Evolutionary conservation across 164 flowering plant genomes (phyloP).

Genomic region (Protea cynaroides): DNA sequence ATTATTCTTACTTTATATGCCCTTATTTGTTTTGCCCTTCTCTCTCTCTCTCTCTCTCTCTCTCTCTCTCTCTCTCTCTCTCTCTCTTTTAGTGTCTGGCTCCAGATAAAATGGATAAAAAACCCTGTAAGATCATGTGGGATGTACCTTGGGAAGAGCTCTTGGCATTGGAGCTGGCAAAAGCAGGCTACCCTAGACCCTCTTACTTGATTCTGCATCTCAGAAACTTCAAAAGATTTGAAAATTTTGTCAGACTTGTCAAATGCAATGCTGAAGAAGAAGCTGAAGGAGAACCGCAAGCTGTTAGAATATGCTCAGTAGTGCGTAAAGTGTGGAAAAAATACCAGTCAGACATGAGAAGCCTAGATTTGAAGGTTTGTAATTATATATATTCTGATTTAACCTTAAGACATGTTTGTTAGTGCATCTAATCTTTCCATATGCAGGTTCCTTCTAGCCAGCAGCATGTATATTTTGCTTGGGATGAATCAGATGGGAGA

Average conservation of each 20-base stretch:
- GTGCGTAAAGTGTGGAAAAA: slow-evolving; percentile 77
- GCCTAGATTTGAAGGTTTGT: slow-evolving; percentile 54
- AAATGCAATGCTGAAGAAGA: slow-evolving; percentile 66
- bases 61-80: background rate
- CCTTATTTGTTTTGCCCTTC: no score
- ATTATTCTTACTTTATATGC: no score
- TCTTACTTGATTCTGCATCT: slow-evolving; percentile 90
- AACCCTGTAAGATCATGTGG: slow-evolving; percentile 93
- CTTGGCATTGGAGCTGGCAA: slow-evolving; percentile 82
- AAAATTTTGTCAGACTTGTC: slow-evolving; percentile 66
- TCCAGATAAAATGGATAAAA: slow-evolving; percentile 75
- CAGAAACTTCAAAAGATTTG: slow-evolving; percentile 67
- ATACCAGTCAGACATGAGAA: slow-evolving; percentile 52
- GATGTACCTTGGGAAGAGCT: slow-evolving; percentile 97
- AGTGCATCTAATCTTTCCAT: slow-evolving; percentile 5
- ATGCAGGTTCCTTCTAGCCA: slow-evolving; percentile 86
- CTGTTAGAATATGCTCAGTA: slow-evolving; percentile 61
- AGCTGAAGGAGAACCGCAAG: slow-evolving; percentile 59
- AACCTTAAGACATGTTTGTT: background rate
- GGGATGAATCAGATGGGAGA: slow-evolving; percentile 52
- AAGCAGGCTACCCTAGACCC: slow-evolving; percentile 65
- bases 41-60: background rate
- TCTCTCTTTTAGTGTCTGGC: slow-evolving; percentile 42
- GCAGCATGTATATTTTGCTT: slow-evolving; percentile 55
- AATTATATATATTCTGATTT: background rate